phyloP scores from a whole-genome alignment of 164 flowering plant genomes.

The Berberis thunbergii region DNA sequence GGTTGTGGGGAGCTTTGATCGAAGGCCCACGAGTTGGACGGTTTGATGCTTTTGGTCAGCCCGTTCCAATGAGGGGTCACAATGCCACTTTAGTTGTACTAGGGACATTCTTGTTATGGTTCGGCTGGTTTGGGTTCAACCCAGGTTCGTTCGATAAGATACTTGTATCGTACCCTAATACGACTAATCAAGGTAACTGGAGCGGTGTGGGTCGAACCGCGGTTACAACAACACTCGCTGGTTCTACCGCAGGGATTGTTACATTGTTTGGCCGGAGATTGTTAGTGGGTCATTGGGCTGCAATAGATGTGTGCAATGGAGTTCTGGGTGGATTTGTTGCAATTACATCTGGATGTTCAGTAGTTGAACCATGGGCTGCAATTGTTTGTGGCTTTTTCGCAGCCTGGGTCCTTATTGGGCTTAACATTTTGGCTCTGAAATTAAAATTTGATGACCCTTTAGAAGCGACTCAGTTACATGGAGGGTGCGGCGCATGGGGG shows the following conservation, averaged over 20 bases:
- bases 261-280: slow-evolving; percentile 57
- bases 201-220: slow-evolving; percentile 63
- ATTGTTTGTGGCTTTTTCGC: slow-evolving; percentile 71
- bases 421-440: slow-evolving; percentile 48
- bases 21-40: slow-evolving; percentile 76
- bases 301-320: slow-evolving; percentile 70
- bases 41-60: slow-evolving; percentile 40
- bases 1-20: slow-evolving; percentile 60
- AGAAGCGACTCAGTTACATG: slow-evolving; percentile 78
- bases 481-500: slow-evolving; percentile 90
- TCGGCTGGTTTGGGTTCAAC: slow-evolving; percentile 84
- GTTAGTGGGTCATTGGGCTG: slow-evolving; percentile 63
- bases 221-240: slow-evolving; percentile 70
- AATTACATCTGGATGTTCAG: slow-evolving; percentile 65
- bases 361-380: slow-evolving; percentile 88
- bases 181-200: slow-evolving; percentile 56
- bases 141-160: slow-evolving; percentile 66
- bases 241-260: slow-evolving; percentile 58
- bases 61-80: slow-evolving; percentile 52
- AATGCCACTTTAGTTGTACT: slow-evolving; percentile 59
- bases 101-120: slow-evolving; percentile 72
- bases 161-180: slow-evolving; percentile 22
- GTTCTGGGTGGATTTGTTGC: slow-evolving; percentile 75
- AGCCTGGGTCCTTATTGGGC: slow-evolving; percentile 40
- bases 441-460: slow-evolving; percentile 60